A percentile compares a stretch with the other conserved stretches of the same genome.
Evolutionary conservation across 1,284 basidiomycete species (phyloP).

Genomic region (Melampsora americana): DNA sequence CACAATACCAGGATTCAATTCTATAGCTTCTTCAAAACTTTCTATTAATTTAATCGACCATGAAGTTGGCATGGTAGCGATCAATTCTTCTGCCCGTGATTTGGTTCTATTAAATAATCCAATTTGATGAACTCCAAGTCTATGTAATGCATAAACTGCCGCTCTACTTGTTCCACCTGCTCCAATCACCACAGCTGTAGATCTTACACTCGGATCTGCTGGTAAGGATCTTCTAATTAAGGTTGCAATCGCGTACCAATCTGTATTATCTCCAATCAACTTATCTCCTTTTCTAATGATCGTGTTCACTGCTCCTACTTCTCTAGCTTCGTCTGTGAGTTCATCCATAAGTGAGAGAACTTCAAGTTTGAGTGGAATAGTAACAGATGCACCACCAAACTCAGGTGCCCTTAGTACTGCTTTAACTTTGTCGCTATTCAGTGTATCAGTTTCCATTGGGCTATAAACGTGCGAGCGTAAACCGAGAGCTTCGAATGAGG

Average conservation of each 20-base stretch:
- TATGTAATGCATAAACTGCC: constrained; percentile 78
- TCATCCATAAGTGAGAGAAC: constrained; percentile 74
- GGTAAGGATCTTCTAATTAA: constrained; percentile 54
- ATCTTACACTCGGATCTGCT: constrained; percentile 51
- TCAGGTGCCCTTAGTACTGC: constrained; percentile 65
- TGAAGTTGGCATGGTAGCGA: constrained; percentile 63
- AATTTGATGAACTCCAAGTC: constrained; percentile 66
- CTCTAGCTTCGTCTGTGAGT: constrained; percentile 71
- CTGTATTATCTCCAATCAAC: constrained; percentile 84
- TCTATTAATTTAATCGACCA: constrained; percentile 62
- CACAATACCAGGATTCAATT: constrained; percentile 58
- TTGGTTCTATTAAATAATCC: constrained; percentile 81
- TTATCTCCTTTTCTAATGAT: constrained; percentile 63
- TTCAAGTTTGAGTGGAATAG: constrained; percentile 87
- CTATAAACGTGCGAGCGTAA: constrained; percentile 66
- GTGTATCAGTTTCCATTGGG: constrained; percentile 68
- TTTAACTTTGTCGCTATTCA: constrained; percentile 59
- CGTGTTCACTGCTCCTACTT: constrained; percentile 90
- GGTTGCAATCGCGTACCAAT: constrained; percentile 78
- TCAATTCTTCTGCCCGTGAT: constrained; percentile 68
- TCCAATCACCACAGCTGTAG: constrained; percentile 74
- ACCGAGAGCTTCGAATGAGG: constrained; percentile 74
- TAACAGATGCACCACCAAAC: constrained; percentile 94
- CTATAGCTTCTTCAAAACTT: constrained; percentile 47
- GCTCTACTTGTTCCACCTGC: constrained; percentile 89